Evolutionary conservation across 2,329 filamentous ascomycete genomes (phyloP), one percentile per base, ranked within the genome.

Genomic region (Nemania sp.): DNA sequence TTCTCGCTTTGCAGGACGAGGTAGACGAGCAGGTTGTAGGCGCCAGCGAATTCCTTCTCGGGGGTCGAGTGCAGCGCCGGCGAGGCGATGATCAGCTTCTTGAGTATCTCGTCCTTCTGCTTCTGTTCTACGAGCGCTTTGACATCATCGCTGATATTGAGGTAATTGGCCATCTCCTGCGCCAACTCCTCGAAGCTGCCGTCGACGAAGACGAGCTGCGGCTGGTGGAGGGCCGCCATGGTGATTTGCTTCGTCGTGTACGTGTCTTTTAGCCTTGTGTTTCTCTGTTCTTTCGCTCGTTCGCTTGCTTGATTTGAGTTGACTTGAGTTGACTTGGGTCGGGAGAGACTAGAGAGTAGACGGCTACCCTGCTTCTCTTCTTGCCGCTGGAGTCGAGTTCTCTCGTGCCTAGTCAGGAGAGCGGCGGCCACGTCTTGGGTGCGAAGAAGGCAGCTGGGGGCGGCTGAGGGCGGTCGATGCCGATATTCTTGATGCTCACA

Each of bases 21-120:
- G 79, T 97, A 90, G 70, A 97, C 87, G 72, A 99, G 87, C 65
- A 97, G 88, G 78, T 99, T 97, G 78, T 97, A 97, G 57, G 93
- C 91, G 55, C 93, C 88, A 57, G 91, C 92, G 73, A 97, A 94
- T 75, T 97, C 93, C 82, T 94, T 95, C 81, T 99, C 94, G 54
- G 93, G 90, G 51, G 91, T 90, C 60, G 83, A 82, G 75, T 92
- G 96, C 70, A 99, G 80, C 45, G 82, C 82, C 48, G 82, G 75
- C 48, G 90, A 91, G 53, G 89, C 89, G 63, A 86, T 84, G 57
- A 97, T 90, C 62, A 99, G 81, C 81, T 91, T 92, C 79, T 92
- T 89, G 53, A 99, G 82, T 40, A 90, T 86, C 63, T 95, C 91
- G 65, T 96, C 91, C 77, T 91, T 90, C 76, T 92, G 79, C 62